Conservation (phyloP, 306 rosid species). For the Ceratonia siliqua region DNA sequence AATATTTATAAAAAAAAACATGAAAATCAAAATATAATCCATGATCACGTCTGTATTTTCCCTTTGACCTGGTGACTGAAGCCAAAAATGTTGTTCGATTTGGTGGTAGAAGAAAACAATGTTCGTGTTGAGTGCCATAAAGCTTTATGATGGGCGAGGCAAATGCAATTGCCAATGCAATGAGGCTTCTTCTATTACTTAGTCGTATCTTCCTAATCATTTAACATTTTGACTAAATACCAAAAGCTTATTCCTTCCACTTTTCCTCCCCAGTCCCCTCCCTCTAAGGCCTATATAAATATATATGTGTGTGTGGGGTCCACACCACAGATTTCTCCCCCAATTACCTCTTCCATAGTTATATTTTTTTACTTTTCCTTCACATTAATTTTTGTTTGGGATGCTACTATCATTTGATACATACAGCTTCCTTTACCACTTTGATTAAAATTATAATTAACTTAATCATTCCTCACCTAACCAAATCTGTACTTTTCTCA, state of each 20-base stretch:
- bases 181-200: conserved; percentile 13
- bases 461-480: conserved; percentile 27
- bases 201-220: conserved; percentile 15
- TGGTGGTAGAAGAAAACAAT: conserved; percentile 28
- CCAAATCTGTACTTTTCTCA: conserved; percentile 32
- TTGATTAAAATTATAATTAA: conserved; percentile 25
- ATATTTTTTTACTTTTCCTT: conserved; percentile 15
- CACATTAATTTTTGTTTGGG: conserved; percentile 9
- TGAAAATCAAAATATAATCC: too few species aligned
- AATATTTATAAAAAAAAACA: too few species aligned
- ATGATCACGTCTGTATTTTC: too few species aligned
- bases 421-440: conserved; percentile 9
- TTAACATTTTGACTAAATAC: conserved; percentile 37
- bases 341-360: neutral
- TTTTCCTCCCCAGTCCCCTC: neutral
- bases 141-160: conserved; percentile 15
- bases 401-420: conserved; percentile 13
- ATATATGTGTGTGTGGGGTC: conserved; percentile 21
- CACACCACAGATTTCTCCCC: too few species aligned
- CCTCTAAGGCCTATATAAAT: neutral
- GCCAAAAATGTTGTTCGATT: conserved; percentile 24
- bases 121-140: conserved; percentile 6
- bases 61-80: conserved; percentile 14
- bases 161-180: neutral
- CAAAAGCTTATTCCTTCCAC: conserved; percentile 34